Evolutionary conservation across 768 basidiomycete species (phyloP).

Genomic region (Omphalotus guepiniiformis): DNA sequence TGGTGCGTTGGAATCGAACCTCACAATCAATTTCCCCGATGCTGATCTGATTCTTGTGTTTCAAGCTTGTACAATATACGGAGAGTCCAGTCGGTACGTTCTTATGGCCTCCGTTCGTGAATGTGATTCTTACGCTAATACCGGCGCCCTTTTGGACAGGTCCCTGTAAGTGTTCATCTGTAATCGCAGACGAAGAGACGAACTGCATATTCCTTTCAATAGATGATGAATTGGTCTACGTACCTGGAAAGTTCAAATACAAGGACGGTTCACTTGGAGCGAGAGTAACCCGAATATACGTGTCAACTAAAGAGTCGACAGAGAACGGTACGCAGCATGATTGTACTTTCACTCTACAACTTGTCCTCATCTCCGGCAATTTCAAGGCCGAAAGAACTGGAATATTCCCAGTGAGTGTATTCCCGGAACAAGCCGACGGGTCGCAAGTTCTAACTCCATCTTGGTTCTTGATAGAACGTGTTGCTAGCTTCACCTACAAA

Average conservation of each 20-base stretch:
- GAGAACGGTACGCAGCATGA: slow-evolving; percentile 23
- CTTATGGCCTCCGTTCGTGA: not conserved
- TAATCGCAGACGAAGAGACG: not conserved
- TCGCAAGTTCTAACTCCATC: not conserved
- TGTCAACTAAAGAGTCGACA: slow-evolving; percentile 26
- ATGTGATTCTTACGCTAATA: not conserved
- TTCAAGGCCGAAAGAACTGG: slow-evolving; percentile 29
- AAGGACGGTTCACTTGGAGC: slow-evolving; percentile 18
- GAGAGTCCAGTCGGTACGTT: slow-evolving; percentile 29
- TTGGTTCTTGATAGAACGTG: slow-evolving; percentile 18
- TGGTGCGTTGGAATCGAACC: slow-evolving; percentile 16
- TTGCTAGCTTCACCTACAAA: slow-evolving; percentile 25
- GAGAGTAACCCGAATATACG: slow-evolving; percentile 32
- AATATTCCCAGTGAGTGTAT: slow-evolving; percentile 28
- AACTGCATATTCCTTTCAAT: not conserved
- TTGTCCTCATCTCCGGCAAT: not conserved
- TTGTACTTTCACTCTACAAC: too few species aligned
- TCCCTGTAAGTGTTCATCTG: slow-evolving; percentile 18
- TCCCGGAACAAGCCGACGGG: not conserved
- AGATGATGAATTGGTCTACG: slow-evolving; percentile 32
- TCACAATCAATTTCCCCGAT: not conserved
- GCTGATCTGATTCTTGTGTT: not conserved
- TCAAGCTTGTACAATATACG: slow-evolving; percentile 28
- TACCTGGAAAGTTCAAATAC: slow-evolving; percentile 32
- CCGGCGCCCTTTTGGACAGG: slow-evolving; percentile 11